phyloP scores from a whole-genome alignment of 192 early-diverging fungal genomes.

The Lunasporangiospora selenospora region DNA sequence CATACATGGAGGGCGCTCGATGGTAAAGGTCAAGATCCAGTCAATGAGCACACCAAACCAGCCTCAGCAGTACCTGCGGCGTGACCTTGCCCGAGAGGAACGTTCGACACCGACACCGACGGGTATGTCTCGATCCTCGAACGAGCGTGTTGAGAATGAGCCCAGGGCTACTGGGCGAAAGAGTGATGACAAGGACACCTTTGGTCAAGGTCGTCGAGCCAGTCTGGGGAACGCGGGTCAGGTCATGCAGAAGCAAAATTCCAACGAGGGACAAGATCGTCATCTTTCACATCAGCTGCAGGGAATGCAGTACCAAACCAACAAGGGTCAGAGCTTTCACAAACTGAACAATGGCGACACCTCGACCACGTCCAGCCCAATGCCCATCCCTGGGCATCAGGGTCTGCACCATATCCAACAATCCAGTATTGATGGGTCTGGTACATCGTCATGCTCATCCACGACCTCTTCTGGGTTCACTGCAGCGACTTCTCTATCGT shows the following conservation, averaged over 20 bases:
- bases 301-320: neutral
- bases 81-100: no score
- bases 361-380: neutral
- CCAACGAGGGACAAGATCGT: no score
- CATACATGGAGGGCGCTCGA: no score
- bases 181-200: conserved; percentile 1
- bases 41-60: no score
- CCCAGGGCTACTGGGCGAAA: no score
- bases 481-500: conserved; percentile 6
- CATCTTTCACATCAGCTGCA: neutral
- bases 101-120: neutral
- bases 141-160: no score
- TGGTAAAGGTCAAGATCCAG: neutral
- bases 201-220: conserved; percentile 21
- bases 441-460: conserved; percentile 27
- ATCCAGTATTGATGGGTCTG: conserved; percentile 11
- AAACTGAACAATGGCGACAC: neutral
- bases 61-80: no score
- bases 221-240: conserved; percentile 2
- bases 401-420: neutral
- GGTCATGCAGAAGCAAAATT: no score
- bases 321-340: neutral
- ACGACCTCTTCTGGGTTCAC: conserved; percentile 26
- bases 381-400: neutral
- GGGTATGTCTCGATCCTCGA: neutral